Percentiles rank a stretch among this genome's conserved stretches.
These are phyloP conservation scores for Suillus variegatus DNA, from an alignment of 768 basidiomycete species.

Conservation along the genomic window DNA sequence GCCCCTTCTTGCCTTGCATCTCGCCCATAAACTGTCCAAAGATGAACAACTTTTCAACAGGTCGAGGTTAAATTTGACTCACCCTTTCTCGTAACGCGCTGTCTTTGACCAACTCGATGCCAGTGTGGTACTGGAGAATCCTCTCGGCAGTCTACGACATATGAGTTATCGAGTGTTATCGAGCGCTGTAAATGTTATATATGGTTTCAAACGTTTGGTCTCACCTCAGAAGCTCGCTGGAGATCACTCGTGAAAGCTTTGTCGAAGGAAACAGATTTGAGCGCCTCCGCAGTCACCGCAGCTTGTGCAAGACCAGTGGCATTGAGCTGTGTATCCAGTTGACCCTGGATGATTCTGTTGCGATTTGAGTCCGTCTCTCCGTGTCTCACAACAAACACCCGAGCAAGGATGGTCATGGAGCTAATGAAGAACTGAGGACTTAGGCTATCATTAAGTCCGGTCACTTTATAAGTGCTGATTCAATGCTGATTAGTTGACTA, in stretches of 20 bases:
- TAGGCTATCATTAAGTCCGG: neutral
- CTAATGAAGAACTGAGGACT: neutral
- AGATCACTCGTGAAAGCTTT: constrained; percentile 74
- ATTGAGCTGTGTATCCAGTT: constrained; percentile 69
- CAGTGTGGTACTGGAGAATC: constrained; percentile 57
- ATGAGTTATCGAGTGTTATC: neutral
- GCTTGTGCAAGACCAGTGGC: constrained; percentile 63
- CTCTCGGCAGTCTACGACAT: constrained; percentile 60
- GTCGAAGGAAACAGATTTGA: constrained; percentile 57
- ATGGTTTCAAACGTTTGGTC: constrained; percentile 7
- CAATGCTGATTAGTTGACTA: neutral
- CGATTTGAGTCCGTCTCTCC: constrained; percentile 77
- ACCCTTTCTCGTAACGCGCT: constrained; percentile 68
- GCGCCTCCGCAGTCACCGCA: constrained; percentile 48
- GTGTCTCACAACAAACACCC: constrained; percentile 71
- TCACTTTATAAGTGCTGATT: neutral
- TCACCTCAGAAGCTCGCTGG: constrained; percentile 63
- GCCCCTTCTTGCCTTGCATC: constrained; percentile 49
- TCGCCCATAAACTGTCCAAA: constrained; percentile 57
- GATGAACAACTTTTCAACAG: neutral
- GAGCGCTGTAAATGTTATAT: neutral
- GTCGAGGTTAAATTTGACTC: constrained; percentile 4
- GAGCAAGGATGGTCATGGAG: constrained; percentile 31
- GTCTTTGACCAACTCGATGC: constrained; percentile 43
- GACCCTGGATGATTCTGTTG: constrained; percentile 70